Conservation (phyloP, 2,329 filamentous ascomycete species). For the Colletotrichum sp. region DNA sequence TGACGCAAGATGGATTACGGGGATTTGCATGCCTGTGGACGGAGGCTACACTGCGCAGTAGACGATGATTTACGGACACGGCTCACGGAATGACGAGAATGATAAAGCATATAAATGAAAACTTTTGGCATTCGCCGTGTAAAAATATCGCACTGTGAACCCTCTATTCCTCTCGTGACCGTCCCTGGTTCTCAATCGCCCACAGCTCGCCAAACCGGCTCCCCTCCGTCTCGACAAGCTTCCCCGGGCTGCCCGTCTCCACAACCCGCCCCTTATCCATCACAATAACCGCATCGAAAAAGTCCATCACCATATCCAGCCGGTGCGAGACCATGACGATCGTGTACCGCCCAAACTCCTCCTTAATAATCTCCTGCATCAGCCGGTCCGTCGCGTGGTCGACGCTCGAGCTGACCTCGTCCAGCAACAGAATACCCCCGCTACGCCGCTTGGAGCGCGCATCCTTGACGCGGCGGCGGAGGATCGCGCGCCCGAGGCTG, state of each 20-base stretch:
- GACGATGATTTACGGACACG: not conserved
- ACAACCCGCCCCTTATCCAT: slow-evolving; percentile 53
- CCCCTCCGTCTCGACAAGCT: slow-evolving; percentile 23
- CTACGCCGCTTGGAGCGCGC: slow-evolving; percentile 1
- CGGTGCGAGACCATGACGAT: slow-evolving; percentile 56
- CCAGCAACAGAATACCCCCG: slow-evolving; percentile 41
- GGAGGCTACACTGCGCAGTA: not conserved
- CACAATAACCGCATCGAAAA: slow-evolving; percentile 52
- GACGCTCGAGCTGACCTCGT: slow-evolving; percentile 48
- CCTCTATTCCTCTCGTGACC: not conserved
- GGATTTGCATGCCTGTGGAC: not conserved
- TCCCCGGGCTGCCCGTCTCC: slow-evolving; percentile 26
- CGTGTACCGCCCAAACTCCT: slow-evolving; percentile 51
- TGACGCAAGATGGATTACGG: not conserved
- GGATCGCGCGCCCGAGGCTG: slow-evolving; percentile 60
- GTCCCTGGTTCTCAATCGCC: slow-evolving; percentile 26
- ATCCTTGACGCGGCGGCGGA: slow-evolving; percentile 43
- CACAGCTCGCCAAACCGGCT: slow-evolving; percentile 36
- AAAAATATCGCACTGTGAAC: not conserved
- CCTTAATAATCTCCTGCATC: slow-evolving; percentile 45
- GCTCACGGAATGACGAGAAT: not conserved
- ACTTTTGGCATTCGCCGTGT: not conserved
- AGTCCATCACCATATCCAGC: slow-evolving; percentile 56
- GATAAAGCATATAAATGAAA: rapidly evolving
- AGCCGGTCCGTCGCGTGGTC: slow-evolving; percentile 44